Percentiles rank a stretch among this genome's conserved stretches.
phyloP scores from a whole-genome alignment of 768 basidiomycete species.

The Phylloporus rhodoxanthus region DNA sequence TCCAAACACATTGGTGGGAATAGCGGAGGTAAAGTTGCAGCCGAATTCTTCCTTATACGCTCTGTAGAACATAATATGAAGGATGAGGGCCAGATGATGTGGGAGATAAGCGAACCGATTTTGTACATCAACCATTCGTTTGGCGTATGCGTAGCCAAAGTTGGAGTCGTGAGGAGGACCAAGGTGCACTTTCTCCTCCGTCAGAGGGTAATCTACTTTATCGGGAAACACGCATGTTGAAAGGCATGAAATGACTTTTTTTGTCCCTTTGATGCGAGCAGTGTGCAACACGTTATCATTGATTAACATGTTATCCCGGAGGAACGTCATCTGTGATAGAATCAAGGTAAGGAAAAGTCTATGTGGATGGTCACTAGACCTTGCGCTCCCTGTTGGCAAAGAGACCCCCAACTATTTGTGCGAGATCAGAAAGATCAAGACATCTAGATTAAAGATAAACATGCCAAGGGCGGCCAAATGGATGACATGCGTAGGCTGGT shows the following conservation, averaged over 20 bases:
- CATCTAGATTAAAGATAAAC: conserved; percentile 16
- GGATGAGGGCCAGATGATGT: too few species aligned
- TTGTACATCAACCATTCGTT: conserved; percentile 91
- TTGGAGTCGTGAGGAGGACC: conserved; percentile 93
- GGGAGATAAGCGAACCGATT: conserved; percentile 61
- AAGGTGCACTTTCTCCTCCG: conserved; percentile 87
- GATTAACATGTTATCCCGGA: conserved; percentile 91
- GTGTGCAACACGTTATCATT: conserved; percentile 89
- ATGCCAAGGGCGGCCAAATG: conserved; percentile 91
- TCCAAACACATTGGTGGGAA: conserved; percentile 97
- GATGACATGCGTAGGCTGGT: conserved; percentile 94
- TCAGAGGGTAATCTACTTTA: conserved; percentile 87
- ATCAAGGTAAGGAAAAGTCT: conserved; percentile 1
- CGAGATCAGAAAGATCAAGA: conserved; percentile 5
- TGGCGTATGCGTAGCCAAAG: conserved; percentile 95
- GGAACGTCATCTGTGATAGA: conserved; percentile 66
- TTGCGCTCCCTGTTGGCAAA: conserved; percentile 97
- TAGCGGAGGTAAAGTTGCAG: conserved; percentile 91
- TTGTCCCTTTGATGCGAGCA: conserved; percentile 54
- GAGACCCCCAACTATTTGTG: conserved; percentile 73
- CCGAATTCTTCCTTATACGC: conserved; percentile 96
- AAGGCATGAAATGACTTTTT: conserved; percentile 89
- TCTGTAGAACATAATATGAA: conserved; percentile 34
- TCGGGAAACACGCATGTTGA: conserved; percentile 98
- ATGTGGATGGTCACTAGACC: conserved; percentile 31